A percentile compares a stretch with the other conserved stretches of the same genome.
Evolutionary conservation across 768 basidiomycete species (phyloP).

Genomic region (Gymnopilus dilepis): DNA sequence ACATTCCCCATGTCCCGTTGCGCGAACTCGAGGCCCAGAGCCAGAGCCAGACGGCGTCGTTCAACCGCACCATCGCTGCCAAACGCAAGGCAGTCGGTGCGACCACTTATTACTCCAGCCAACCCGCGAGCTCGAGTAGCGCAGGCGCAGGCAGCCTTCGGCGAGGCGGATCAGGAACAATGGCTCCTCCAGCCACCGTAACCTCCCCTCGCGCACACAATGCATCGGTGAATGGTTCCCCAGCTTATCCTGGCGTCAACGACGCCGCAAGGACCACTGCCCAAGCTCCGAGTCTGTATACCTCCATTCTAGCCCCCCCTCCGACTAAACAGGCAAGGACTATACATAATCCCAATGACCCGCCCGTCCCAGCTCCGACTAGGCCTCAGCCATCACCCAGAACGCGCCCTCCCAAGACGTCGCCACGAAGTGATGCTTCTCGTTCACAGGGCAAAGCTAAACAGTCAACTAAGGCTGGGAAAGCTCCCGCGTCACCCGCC

Average conservation of each 20-base stretch:
- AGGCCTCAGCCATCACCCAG: slow-evolving; percentile 52
- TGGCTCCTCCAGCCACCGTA: slow-evolving; percentile 48
- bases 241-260: slow-evolving; percentile 36
- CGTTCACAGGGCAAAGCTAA: slow-evolving; percentile 51
- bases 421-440: slow-evolving; percentile 51
- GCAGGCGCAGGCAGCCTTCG: slow-evolving; percentile 34
- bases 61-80: slow-evolving; percentile 59
- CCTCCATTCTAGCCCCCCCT: slow-evolving; percentile 79
- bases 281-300: slow-evolving; percentile 66
- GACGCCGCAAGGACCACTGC: slow-evolving; percentile 40
- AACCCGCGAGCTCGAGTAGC: slow-evolving; percentile 47
- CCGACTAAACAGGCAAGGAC: slow-evolving; percentile 77
- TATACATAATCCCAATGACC: slow-evolving; percentile 75
- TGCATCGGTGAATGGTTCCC: slow-evolving; percentile 39
- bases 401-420: slow-evolving; percentile 43
- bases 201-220: slow-evolving; percentile 52
- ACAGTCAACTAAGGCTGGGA: slow-evolving; percentile 36
- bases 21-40: slow-evolving; percentile 73
- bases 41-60: slow-evolving; percentile 46
- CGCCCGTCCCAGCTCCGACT: slow-evolving; percentile 62
- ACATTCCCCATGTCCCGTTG: slow-evolving; percentile 67
- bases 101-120: slow-evolving; percentile 56
- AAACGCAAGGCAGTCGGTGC: slow-evolving; percentile 58
- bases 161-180: slow-evolving; percentile 47
- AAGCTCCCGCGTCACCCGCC: slow-evolving; percentile 40